Percentiles rank a stretch among this genome's conserved stretches.
These are phyloP conservation scores for Neonothopanus nambi DNA, from an alignment of 1,284 basidiomycete species.

Conservation along the genomic window DNA sequence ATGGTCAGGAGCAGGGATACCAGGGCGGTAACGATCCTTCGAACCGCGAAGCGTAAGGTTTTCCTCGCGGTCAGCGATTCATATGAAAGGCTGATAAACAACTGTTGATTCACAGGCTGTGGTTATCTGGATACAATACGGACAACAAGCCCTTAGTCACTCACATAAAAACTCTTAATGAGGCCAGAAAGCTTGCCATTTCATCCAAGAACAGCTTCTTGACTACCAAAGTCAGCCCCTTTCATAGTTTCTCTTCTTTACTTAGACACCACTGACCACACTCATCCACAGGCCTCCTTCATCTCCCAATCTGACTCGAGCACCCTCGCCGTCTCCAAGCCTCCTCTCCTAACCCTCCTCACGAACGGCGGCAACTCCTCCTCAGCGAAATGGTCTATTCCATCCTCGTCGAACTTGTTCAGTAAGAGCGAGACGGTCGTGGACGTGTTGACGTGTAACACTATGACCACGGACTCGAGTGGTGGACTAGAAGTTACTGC, in stretches of 20 bases:
- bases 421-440: slow-evolving; percentile 51
- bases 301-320: slow-evolving; percentile 41
- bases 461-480: slow-evolving; percentile 10
- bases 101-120: slow-evolving; percentile 42
- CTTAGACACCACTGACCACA: no score
- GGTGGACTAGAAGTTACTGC: slow-evolving; percentile 14
- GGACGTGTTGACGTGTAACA: slow-evolving; percentile 59
- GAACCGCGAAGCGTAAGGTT: slow-evolving; percentile 67
- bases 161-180: slow-evolving; percentile 58
- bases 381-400: slow-evolving; percentile 44
- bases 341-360: slow-evolving; percentile 64
- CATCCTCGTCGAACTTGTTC: slow-evolving; percentile 42
- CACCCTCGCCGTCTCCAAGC: slow-evolving; percentile 61
- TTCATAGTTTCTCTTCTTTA: no score
- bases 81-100: no score
- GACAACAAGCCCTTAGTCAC: slow-evolving; percentile 48
- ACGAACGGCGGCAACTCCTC: slow-evolving; percentile 56
- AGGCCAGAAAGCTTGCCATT: slow-evolving; percentile 58
- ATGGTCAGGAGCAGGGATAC: slow-evolving; percentile 74
- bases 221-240: slow-evolving; percentile 37
- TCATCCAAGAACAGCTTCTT: slow-evolving; percentile 48
- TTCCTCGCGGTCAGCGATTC: no score
- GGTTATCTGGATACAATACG: slow-evolving; percentile 52
- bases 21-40: slow-evolving; percentile 52
- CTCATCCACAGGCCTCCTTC: slow-evolving; percentile 42